A percentile compares a stretch with the other conserved stretches of the same genome.
Conservation (phyloP, 164 flowering plant species). For the Macadamia integrifolia region DNA sequence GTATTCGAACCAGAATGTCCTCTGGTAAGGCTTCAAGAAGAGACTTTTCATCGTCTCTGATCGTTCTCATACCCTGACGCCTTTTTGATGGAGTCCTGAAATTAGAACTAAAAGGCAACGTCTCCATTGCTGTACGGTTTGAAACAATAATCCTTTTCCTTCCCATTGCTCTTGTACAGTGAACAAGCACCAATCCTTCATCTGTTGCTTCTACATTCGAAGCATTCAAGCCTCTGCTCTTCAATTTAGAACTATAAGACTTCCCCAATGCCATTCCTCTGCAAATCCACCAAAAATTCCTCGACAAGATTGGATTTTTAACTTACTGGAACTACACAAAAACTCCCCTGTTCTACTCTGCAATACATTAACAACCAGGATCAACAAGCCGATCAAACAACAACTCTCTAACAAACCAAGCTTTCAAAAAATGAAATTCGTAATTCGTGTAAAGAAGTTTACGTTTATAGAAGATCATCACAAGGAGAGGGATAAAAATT, state of each 20-base stretch:
- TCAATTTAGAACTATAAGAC: background rate
- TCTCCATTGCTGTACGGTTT: background rate
- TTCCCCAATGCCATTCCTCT: conserved; percentile 11
- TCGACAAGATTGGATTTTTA: background rate
- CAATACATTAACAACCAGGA: background rate
- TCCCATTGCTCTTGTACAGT: conserved; percentile 9
- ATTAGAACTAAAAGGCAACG: background rate
- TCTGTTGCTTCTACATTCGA: conserved; percentile 1
- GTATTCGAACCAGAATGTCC: conserved; percentile 16
- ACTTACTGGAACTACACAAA: too few relatives aligned
- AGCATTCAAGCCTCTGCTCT: conserved; percentile 1
- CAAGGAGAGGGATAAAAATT: too few relatives aligned
- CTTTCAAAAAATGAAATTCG: too few relatives aligned
- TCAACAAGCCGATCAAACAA: background rate
- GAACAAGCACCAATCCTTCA: conserved; percentile 8
- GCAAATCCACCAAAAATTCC: background rate
- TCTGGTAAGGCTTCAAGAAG: conserved; percentile 14
- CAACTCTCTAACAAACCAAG: too few relatives aligned
- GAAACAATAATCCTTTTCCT: conserved; percentile 11
- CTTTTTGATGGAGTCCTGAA: conserved; percentile 7
- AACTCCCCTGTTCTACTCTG: background rate
- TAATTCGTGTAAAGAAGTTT: too few relatives aligned
- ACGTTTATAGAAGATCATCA: too few relatives aligned
- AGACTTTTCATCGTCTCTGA: conserved; percentile 5
- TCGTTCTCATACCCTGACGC: background rate